Base-by-base conservation (phyloP, 441 rosid genomes). In the Breynia disticha region DNA sequence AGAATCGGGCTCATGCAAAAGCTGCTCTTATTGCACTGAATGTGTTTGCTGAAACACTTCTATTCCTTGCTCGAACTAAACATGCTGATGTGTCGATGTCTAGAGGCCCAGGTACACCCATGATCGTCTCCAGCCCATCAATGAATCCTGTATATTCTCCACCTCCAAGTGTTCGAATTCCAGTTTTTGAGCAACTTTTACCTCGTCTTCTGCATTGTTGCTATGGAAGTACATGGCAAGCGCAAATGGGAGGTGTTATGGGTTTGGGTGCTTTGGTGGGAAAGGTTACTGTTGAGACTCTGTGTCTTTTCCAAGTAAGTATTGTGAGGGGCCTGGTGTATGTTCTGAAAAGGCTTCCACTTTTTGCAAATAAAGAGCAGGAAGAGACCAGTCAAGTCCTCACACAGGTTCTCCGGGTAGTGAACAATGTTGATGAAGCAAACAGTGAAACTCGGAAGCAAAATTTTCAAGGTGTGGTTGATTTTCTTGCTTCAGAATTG, bases 351-450 rank as follows among this genome's bases (percentile, higher is more conserved):
- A 81, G 86, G 71, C 90, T 94, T 75, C 99, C 97, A 57, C 67
- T 76, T 71, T 85, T 90, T 81, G 90, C 87, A 60, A 83, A 79
- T 65, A 90, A 87, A 74, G 97, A 90, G 80, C 95, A 87, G 68
- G 99, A 90, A 62, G 99, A 94, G 77, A 85, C 96, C 49, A 84
- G 95, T 79, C 97, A 83, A 79, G 97, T 94, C 64, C 96, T 94
- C 71, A 85, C 85, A 46, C 96, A 90, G 75, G 94, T 94, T 69
- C 90, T 94, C 57, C 86, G 95, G 19, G 97, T 94, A 66, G 97
- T 87, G 65, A 94, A 94, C 74, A 90, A 90, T 73, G 95, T 82
- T 42, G 97, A 94, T 60, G 99, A 90, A 63, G 94, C 86, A 60
- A 94, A 87, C 57, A 90, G 86, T 79, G 99, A 90, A 41, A 73